Evolutionary conservation across 345 rosid species (phyloP), one percentile per base, ranked within the genome.

Genomic region (Conringia planisiliqua): DNA sequence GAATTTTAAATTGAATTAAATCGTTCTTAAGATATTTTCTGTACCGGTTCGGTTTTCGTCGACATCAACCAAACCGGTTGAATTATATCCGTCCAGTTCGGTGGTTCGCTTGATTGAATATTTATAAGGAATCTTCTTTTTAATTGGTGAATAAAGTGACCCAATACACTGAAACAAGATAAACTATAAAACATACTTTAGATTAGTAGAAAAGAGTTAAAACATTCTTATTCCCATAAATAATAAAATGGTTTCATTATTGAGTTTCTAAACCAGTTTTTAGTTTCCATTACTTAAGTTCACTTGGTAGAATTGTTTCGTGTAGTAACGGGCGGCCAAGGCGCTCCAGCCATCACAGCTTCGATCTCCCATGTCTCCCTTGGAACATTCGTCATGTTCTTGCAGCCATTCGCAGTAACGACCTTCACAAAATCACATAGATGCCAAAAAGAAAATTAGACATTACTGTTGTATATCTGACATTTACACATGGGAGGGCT

Each of bases 341-440:
- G 81, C 10, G 74, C 88, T 56, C 96, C 97, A 18, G 91, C 90
- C 98, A 93, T 93, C 13, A 89, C 92, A 3, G 97, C 92, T 88
- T 93, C 97, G 72, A 93, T 87, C 82, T 93, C 96, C 64, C 79
- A 66, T 6, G 80, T 80, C 47, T 80, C 83, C 6, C 97, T 79
- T 6, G 97, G 97, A 43, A 84, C 86, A 48, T 86, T 88, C 1
- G 97, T 89, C 97, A 90, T 85, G 88, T 90, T 90, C 80, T 76
- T 83, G 83, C 97, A 74, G 17, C 98, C 93, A 77, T 66, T 52
- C 6, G 85, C 85, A 0, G 93, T 92, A 46, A 90, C 87, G 40
- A 73, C 75, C 96, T 92, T 62, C 60, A 63, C 32, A 67, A 14
- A 17, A 10, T 3, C 42, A 74, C n/a, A 35, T 4, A 24, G 9